Evolutionary conservation across 805 yeast genomes (phyloP), one percentile per base, ranked within the genome.

Genomic region (Pichia phayaonensis): DNA sequence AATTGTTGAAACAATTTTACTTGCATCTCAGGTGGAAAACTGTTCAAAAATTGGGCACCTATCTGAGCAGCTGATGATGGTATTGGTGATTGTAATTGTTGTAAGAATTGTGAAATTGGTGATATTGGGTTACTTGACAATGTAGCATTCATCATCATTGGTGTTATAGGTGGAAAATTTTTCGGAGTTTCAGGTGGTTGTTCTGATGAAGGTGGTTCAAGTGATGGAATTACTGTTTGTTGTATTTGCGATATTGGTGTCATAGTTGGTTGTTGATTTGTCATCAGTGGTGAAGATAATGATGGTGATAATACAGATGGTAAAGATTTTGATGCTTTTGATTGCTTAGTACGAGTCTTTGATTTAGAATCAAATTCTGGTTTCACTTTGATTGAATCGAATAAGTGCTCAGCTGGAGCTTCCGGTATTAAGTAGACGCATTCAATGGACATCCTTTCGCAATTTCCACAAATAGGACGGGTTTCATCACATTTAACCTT

Each of bases 401-500:
- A 34, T n/a, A n/a, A 16, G n/a, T 34, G 16, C n/a, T 34, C 20
- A 34, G 38, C n/a, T 34, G 38, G 4, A 8, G 16, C 38, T 34
- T 50, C 22, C 3, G 42, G 23, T 3, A 52, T 31, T 11, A 53
- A 40, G 60, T 86, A 90, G 2, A 84, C 76, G 68, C 98, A 90
- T 26, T 78, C 83, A 36, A 90, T 72, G 22, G 86, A 84, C 81
- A 90, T 79, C 54, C 89, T 83, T 45, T 72, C 68, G 67, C 98
- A 90, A 67, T 89, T 89, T 22, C 71, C 71, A 65, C 98, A 90
- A 8, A 72, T 63, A 1, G 97, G 97, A 53, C 81, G 84, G 1
- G 72, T 71, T 65, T 92, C 97, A 64, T 90, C 97, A 72, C 98
- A 90, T 64, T 90, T 90, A 40, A 92, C 97, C 47, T 97, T 73